A percentile compares a stretch with the other conserved stretches of the same genome.
Conservation (phyloP, 345 rosid genomes). For the Carallia pectinifolia region DNA sequence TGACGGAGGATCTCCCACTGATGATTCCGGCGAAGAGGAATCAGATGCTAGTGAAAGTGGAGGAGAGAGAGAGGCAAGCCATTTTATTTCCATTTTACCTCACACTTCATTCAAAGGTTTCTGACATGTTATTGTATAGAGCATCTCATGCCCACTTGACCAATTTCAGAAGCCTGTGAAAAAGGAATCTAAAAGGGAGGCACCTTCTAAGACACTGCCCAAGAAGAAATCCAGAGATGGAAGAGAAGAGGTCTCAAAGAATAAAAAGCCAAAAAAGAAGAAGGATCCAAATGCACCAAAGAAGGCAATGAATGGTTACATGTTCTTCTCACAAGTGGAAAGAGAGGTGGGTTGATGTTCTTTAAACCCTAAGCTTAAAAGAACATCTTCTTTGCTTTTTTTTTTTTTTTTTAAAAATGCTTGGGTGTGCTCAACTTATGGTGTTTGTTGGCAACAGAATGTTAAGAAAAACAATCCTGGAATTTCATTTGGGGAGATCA, state of each 20-base stretch:
- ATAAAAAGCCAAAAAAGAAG: constrained; percentile 75
- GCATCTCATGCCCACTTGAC: constrained; percentile 8
- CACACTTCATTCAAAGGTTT: not conserved
- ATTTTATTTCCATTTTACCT: constrained; percentile 5
- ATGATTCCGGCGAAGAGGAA: constrained; percentile 83
- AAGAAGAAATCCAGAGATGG: constrained; percentile 65
- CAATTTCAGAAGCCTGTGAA: constrained; percentile 58
- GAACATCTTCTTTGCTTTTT: not conserved
- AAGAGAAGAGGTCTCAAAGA: constrained; percentile 69
- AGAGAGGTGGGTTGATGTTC: constrained; percentile 55
- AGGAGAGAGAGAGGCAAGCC: constrained; percentile 72
- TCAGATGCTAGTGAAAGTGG: constrained; percentile 67
- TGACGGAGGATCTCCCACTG: constrained; percentile 91
- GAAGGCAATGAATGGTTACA: constrained; percentile 67
- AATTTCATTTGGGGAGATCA: constrained; percentile 57
- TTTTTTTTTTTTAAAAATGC: not conserved
- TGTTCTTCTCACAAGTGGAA: constrained; percentile 69
- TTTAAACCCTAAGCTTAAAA: not conserved
- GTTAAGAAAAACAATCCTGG: constrained; percentile 70
- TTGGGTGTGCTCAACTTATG: constrained; percentile 8
- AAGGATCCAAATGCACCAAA: constrained; percentile 97
- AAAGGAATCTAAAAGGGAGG: constrained; percentile 63
- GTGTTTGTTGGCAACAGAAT: constrained; percentile 45
- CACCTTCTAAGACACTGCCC: constrained; percentile 51
- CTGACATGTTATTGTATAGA: not conserved